Conservation (phyloP, 495 filamentous ascomycete genomes). For the Neurospora sp. region DNA sequence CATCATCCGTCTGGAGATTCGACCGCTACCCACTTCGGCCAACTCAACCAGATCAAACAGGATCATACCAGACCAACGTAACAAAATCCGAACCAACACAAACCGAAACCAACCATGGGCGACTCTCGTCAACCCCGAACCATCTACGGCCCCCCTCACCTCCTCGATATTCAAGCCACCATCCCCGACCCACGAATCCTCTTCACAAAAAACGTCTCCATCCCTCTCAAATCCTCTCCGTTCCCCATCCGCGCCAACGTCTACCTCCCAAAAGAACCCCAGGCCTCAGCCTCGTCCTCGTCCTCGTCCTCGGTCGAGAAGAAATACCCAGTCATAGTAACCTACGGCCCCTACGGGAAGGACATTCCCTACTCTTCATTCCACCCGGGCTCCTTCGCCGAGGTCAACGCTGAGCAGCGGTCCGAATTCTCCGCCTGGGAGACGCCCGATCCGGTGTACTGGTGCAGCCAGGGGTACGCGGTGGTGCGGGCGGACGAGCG, state of each 20-base stretch:
- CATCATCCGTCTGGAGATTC: not conserved
- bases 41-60: not conserved
- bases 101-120: not conserved
- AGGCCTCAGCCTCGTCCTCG: too few species aligned
- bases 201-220: conserved; percentile 20
- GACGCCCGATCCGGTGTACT: conserved; percentile 52
- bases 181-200: conserved; percentile 7
- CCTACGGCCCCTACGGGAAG: conserved; percentile 57
- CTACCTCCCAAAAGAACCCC: conserved; percentile 11
- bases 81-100: not conserved
- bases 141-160: not conserved
- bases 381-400: conserved; percentile 26
- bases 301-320: not conserved
- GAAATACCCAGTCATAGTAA: conserved; percentile 37
- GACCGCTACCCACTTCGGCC: not conserved
- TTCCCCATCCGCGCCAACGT: conserved; percentile 22
- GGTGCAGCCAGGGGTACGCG: conserved; percentile 51
- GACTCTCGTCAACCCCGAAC: not conserved
- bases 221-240: conserved; percentile 13
- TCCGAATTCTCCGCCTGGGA: conserved; percentile 52
- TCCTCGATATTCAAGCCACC: not conserved
- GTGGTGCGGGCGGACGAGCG: conserved; percentile 51
- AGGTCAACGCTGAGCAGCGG: conserved; percentile 37
- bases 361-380: conserved; percentile 47
- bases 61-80: not conserved